Evolutionary conservation across 2,329 filamentous ascomycete genomes (phyloP), one percentile per base, ranked within the genome.

Genomic region (Sordariomycetes sp.): DNA sequence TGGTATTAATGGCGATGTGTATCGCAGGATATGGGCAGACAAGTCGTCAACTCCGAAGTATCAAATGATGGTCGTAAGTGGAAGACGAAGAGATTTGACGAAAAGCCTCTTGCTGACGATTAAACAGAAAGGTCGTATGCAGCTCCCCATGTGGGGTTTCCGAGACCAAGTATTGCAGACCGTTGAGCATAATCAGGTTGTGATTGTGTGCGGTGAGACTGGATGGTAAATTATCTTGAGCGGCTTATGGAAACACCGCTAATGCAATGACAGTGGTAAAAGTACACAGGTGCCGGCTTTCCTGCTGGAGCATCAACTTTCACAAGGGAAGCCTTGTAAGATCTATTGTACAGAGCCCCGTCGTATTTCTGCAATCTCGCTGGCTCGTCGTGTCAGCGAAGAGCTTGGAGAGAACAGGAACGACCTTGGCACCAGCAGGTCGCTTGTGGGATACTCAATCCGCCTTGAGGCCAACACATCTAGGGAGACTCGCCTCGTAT

Each of bases 211-310:
- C 53, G 92, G 92, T 53, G 92, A 98, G 60, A 98, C 92, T 3
- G 92, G 92, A 45, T 95, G 83, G 70, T 73, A 64, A 47, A 57
- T 43, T 10, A n/a, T n/a, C n/a, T n/a, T n/a, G n/a, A 16, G 5
- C 17, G 5, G 8, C 11, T 9, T 19, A 9, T 31, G 6, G 15
- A 15, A 12, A 30, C 7, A n/a, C 18, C 19, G 34, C 46, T 62
- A 33, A 55, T 34, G 11, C 8, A 27, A 36, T 21, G 10, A 42
- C 33, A 69, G 80, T 54, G 92, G 92, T 43, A 98, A 98, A 65
- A 95, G 87, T 57, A 98, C 92, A 0, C 92, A 98, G 50, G 82
- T 95, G n/a, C 92, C 92, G 5, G 81, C 88, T 1, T 96, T 93
- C 51, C 75, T 98, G 35, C 66, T 98, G 7, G 92, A 98, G 55